Evolutionary conservation across 345 rosid species (phyloP), one percentile per base, ranked within the genome.

Genomic region (Sonneratia alba): DNA sequence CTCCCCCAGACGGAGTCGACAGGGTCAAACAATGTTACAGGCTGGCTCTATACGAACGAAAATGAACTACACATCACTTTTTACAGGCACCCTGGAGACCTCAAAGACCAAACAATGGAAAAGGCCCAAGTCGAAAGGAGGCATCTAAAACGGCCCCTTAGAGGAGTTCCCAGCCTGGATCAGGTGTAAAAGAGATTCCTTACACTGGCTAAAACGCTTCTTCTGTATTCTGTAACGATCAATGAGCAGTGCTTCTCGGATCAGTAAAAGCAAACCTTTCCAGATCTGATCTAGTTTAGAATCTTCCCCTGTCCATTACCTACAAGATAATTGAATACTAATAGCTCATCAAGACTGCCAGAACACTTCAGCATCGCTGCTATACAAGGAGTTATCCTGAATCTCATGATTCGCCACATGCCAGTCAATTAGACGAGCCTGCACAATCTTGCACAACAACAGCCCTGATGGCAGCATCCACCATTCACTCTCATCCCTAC

Each of bases 401-500:
- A 91, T 91, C 83, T 93, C 98, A 68, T 85, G 96, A 74, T 89
- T 93, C 15, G 96, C 98, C 55, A 93, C 87, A 66, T 91, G 98
- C 81, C 83, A 84, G 85, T 89, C 87, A 1, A 91, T 84, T 21
- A 93, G 88, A 48, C 87, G 83, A 7, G 92, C 88, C 73, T 89
- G 97, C 68, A 93, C 55, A 48, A 87, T 82, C 83, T 93, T 93
- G 85, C 96, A 88, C 18, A 88, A 49, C 53, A 85, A 42, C 79
- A 91, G 79, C 63, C 96, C 97, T 5, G 83, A 81, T 56, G 98
- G 93, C 73, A 93, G 93, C 87, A 91, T 80, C 98, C 98, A 93
- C 98, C 97, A 93, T 77, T 88, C 98, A 43, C 93, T 89, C 81
- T 93, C 98, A 74, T 93, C 98, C 97, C 98, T 91, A 74, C 32